A percentile compares a stretch with the other conserved stretches of the same genome.
These are phyloP conservation scores for Aschersonia sp. DNA, from an alignment of 2,329 filamentous ascomycete genomes.

Conservation along the genomic window DNA sequence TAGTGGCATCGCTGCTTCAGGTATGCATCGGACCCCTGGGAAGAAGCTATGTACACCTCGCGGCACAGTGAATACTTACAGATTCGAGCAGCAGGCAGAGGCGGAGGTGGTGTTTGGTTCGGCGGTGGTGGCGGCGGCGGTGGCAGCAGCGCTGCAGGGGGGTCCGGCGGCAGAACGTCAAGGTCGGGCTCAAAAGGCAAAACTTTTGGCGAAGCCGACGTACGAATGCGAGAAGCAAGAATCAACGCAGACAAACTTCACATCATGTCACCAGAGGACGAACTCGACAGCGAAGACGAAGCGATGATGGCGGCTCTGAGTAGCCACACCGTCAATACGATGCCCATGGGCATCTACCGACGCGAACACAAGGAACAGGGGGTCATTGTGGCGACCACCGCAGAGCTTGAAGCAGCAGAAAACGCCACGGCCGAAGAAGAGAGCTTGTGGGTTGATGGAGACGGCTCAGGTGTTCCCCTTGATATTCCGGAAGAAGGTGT, in stretches of 20 bases:
- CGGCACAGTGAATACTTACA: too few species aligned
- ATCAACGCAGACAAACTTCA: conserved; percentile 44
- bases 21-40: conserved; percentile 1
- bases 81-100: conserved; percentile 6
- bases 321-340: conserved; percentile 16
- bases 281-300: conserved; percentile 30
- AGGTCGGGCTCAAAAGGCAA: conserved; percentile 20
- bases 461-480: conserved; percentile 10
- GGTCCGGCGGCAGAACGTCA: conserved; percentile 12
- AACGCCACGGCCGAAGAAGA: conserved; percentile 28
- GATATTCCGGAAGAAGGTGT: conserved; percentile 23
- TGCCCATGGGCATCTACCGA: conserved; percentile 43
- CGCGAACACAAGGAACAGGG: conserved; percentile 38
- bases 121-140: conserved; percentile 13
- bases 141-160: conserved; percentile 8
- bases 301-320: conserved; percentile 22
- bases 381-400: conserved; percentile 40
- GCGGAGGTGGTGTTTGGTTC: conserved; percentile 14
- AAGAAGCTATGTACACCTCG: too few species aligned
- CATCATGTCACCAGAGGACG: conserved; percentile 24
- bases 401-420: conserved; percentile 40
- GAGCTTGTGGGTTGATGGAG: conserved; percentile 28
- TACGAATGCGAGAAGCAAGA: conserved; percentile 25
- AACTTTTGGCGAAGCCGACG: conserved; percentile 22
- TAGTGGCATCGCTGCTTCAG: conserved; percentile 13